Conservation (phyloP, 2,329 filamentous ascomycete species). For the Talaromyces sp. region DNA sequence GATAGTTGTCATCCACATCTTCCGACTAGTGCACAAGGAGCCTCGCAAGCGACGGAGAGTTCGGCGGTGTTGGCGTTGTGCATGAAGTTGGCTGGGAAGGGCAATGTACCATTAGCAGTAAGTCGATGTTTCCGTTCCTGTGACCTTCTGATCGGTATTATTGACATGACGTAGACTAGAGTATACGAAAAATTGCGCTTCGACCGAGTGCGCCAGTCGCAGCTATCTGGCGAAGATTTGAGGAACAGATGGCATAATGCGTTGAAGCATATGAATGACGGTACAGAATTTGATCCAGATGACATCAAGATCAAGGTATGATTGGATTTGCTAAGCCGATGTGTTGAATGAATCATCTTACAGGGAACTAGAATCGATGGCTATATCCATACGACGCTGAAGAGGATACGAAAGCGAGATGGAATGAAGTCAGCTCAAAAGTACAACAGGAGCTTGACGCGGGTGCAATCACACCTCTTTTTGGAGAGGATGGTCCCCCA, state of each 20-base stretch:
- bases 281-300: slow-evolving; percentile 45
- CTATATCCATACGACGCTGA: slow-evolving; percentile 50
- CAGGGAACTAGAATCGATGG: slow-evolving; percentile 40
- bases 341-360: background rate
- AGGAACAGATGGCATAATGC: slow-evolving; percentile 27
- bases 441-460: background rate
- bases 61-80: slow-evolving; percentile 41
- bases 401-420: slow-evolving; percentile 42
- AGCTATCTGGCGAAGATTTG: slow-evolving; percentile 24
- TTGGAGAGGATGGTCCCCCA: slow-evolving; percentile 15
- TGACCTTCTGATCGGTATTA: background rate
- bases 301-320: slow-evolving; percentile 43
- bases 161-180: slow-evolving; percentile 15
- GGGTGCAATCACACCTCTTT: slow-evolving; percentile 31
- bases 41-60: slow-evolving; percentile 66
- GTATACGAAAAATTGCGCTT: slow-evolving; percentile 26
- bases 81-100: slow-evolving; percentile 17
- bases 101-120: slow-evolving; percentile 17
- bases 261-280: slow-evolving; percentile 13
- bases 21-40: slow-evolving; percentile 64
- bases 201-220: slow-evolving; percentile 25
- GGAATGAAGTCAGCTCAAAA: slow-evolving; percentile 41
- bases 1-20: slow-evolving; percentile 66
- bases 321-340: background rate
- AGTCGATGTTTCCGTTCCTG: slow-evolving; percentile 18